Conservation (phyloP, 208 protist species). For the Leishmania braziliensis region DNA sequence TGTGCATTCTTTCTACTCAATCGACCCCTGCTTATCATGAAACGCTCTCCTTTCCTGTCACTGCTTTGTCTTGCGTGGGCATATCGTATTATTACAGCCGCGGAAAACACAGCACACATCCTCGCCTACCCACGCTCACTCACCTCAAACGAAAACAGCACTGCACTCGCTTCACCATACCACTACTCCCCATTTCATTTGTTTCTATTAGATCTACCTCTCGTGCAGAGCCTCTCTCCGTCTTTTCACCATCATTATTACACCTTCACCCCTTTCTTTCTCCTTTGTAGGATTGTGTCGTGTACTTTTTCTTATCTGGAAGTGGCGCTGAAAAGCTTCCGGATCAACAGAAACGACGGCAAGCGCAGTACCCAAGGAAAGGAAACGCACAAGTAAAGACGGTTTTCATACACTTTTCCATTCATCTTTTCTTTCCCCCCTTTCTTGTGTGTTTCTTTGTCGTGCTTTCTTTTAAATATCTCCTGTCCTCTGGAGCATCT, state of each 20-base stretch:
- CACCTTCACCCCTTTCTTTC: background rate
- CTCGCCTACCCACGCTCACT: background rate
- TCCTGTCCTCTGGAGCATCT: background rate
- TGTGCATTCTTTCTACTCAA: background rate
- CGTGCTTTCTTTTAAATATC: background rate
- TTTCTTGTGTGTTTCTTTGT: background rate
- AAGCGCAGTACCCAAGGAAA: background rate
- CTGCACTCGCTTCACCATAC: background rate
- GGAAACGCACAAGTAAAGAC: background rate
- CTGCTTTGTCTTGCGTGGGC: background rate
- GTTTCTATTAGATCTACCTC: constrained; percentile 12
- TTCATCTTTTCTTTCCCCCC: background rate
- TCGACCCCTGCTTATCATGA: background rate
- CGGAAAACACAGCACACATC: constrained; percentile 2
- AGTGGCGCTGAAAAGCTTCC: background rate
- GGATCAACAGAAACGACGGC: background rate
- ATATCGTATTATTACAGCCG: background rate
- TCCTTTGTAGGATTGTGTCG: constrained; percentile 2
- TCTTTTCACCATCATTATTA: constrained; percentile 5
- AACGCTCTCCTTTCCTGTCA: background rate
- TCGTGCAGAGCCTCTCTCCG: constrained; percentile 5
- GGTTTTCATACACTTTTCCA: background rate
- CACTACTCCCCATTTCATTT: background rate
- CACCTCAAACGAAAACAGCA: constrained; percentile 1
- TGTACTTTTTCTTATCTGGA: background rate